Conservation (phyloP, 2,329 filamentous ascomycete species). For the Cordyceps fumosorosea region DNA sequence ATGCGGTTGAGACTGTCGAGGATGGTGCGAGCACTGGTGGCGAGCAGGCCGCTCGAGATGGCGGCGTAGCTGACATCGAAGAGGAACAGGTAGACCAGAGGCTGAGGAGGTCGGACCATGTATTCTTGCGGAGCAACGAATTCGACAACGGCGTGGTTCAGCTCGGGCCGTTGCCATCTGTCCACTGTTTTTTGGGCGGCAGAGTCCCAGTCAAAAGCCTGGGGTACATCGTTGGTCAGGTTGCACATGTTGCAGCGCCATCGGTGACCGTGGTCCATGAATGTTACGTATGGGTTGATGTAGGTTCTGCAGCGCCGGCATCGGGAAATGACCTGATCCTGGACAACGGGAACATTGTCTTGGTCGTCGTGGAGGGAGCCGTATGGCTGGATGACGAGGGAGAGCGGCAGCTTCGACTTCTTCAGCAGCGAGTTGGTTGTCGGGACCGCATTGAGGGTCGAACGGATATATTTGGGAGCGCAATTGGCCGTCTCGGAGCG, state of each 20-base stretch:
- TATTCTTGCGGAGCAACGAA: slow-evolving; percentile 98
- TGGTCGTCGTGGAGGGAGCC: slow-evolving; percentile 87
- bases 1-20: slow-evolving; percentile 92
- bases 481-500: slow-evolving; percentile 89
- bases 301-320: slow-evolving; percentile 94
- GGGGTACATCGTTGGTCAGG: slow-evolving; percentile 96
- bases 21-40: slow-evolving; percentile 88
- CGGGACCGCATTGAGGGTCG: slow-evolving; percentile 88
- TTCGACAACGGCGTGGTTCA: slow-evolving; percentile 95
- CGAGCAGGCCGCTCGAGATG: slow-evolving; percentile 82
- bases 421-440: slow-evolving; percentile 90
- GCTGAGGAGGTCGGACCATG: slow-evolving; percentile 96
- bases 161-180: slow-evolving; percentile 82
- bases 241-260: slow-evolving; percentile 99
- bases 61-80: slow-evolving; percentile 91
- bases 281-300: slow-evolving; percentile 95
- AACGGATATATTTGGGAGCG: slow-evolving; percentile 87
- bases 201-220: slow-evolving; percentile 97
- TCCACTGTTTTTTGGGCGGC: slow-evolving; percentile 86
- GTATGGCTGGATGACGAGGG: slow-evolving; percentile 93
- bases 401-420: slow-evolving; percentile 93
- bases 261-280: slow-evolving; percentile 91
- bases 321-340: slow-evolving; percentile 94
- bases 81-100: slow-evolving; percentile 89
- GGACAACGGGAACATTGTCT: slow-evolving; percentile 82